Evolutionary conservation across 345 rosid genomes (phyloP).

Genomic region (Alliaria petiolata): DNA sequence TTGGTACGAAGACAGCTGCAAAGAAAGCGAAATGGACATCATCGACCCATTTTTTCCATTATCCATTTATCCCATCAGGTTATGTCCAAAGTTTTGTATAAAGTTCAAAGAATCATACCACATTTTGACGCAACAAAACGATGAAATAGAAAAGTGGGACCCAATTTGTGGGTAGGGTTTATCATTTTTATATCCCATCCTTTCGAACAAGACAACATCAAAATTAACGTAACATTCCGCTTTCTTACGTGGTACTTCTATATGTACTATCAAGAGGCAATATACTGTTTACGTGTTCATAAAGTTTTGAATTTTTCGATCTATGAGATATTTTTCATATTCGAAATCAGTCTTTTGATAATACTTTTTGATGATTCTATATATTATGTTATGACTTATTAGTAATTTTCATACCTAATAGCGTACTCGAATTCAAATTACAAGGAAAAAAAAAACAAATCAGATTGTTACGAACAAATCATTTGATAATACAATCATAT

Average conservation of each 20-base stretch:
- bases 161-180: constrained; percentile 2
- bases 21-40: constrained; percentile 13
- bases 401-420: neutral
- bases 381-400: neutral
- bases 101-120: too few relatives aligned
- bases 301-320: too few relatives aligned
- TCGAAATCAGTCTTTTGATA: too few relatives aligned
- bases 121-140: constrained; percentile 13
- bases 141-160: constrained; percentile 8
- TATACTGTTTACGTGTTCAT: neutral
- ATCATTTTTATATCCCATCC: constrained; percentile 1
- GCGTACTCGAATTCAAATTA: neutral
- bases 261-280: neutral
- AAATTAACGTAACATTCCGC: constrained; percentile 7
- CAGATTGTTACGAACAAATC: neutral
- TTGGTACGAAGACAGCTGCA: constrained; percentile 17
- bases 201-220: constrained; percentile 10
- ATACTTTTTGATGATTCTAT: neutral
- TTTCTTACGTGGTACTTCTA: neutral
- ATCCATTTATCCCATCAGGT: constrained; percentile 18
- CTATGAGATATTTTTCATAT: neutral
- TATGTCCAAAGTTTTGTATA: too few relatives aligned
- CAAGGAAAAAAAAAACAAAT: neutral
- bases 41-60: constrained; percentile 9
- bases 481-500: neutral